These are phyloP conservation scores for Naganishia onofrii DNA, from an alignment of 768 basidiomycete species.

Conservation along the genomic window DNA sequence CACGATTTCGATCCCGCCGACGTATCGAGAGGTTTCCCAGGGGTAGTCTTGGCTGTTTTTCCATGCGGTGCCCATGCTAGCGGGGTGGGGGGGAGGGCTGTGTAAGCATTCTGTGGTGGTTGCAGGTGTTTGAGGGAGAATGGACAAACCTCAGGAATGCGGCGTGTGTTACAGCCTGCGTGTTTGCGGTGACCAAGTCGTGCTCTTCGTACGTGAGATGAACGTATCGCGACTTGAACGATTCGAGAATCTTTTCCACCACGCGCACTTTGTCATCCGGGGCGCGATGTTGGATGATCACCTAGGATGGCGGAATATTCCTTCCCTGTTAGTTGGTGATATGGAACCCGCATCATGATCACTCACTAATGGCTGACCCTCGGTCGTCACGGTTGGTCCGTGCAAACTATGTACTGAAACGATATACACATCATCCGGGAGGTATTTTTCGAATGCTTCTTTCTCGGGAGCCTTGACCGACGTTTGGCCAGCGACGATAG, in stretches of 20 bases:
- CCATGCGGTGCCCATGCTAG: slow-evolving; percentile 98
- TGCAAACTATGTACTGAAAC: slow-evolving; percentile 93
- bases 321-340: background rate
- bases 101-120: too few relatives aligned
- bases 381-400: slow-evolving; percentile 80
- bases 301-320: slow-evolving; percentile 61
- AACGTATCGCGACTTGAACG: slow-evolving; percentile 79
- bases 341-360: too few relatives aligned
- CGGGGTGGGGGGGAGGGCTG: background rate
- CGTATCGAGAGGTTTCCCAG: slow-evolving; percentile 89
- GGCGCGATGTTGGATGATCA: slow-evolving; percentile 82
- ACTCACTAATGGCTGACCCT: slow-evolving; percentile 83
- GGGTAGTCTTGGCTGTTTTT: slow-evolving; percentile 71
- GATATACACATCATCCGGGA: slow-evolving; percentile 82
- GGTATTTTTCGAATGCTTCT: slow-evolving; percentile 78
- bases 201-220: slow-evolving; percentile 95
- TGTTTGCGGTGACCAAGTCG: slow-evolving; percentile 93
- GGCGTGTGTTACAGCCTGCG: slow-evolving; percentile 96
- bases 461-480: slow-evolving; percentile 94
- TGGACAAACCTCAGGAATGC: slow-evolving; percentile 79
- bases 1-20: slow-evolving; percentile 94
- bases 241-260: slow-evolving; percentile 77
- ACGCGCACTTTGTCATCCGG: slow-evolving; percentile 67
- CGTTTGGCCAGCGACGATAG: slow-evolving; percentile 92
- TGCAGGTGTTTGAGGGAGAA: too few relatives aligned